phyloP scores from a whole-genome alignment of 805 yeast species.

The Candida ponderosae region DNA sequence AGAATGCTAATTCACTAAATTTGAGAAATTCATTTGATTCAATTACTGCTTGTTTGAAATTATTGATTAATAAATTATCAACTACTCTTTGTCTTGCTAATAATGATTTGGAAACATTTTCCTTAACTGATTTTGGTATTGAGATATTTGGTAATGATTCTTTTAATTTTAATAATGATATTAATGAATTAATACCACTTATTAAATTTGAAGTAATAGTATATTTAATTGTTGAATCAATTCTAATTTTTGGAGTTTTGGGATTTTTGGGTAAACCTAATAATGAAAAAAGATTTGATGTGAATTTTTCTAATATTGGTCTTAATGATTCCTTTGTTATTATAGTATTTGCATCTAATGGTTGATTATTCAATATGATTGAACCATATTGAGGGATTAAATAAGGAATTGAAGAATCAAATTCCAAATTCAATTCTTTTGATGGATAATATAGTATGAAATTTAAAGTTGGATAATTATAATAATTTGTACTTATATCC shows the following conservation, averaged over 20 bases:
- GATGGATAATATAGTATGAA: constrained; percentile 63
- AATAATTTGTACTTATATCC: constrained; percentile 52
- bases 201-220: constrained; percentile 51
- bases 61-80: constrained; percentile 14
- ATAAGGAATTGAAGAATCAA: constrained; percentile 31
- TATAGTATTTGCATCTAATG: constrained; percentile 18
- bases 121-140: constrained; percentile 65
- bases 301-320: constrained; percentile 59
- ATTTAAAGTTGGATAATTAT: constrained; percentile 61
- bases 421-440: constrained; percentile 35
- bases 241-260: constrained; percentile 50
- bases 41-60: constrained; percentile 44
- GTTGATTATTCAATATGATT: constrained; percentile 34
- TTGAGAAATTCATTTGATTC: constrained; percentile 39
- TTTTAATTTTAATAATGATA: constrained; percentile 64
- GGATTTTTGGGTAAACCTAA: constrained; percentile 61
- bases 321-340: constrained; percentile 38
- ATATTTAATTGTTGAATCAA: constrained; percentile 59
- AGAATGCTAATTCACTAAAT: constrained; percentile 62
- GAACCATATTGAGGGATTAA: constrained; percentile 86
- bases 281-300: constrained; percentile 65
- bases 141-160: constrained; percentile 70
- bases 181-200: constrained; percentile 59
- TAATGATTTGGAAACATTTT: constrained; percentile 48
- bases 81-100: constrained; percentile 23